Evolutionary conservation across 108 stramenopile species (phyloP).

Genomic region (Nitzschia sp.): DNA sequence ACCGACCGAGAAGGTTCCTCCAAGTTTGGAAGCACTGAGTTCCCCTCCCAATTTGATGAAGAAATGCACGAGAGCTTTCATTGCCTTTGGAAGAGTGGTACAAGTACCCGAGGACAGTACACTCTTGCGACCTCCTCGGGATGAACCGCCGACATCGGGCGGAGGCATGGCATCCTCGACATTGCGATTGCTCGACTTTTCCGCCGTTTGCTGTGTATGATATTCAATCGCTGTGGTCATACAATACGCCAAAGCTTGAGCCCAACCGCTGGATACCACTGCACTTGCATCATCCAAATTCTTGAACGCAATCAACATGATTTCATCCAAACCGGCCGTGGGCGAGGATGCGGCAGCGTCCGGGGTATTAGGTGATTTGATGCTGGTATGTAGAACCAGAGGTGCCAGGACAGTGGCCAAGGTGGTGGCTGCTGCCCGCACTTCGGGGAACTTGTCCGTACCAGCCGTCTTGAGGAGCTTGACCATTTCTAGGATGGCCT

Average conservation of each 20-base stretch:
- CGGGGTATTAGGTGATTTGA: slow-evolving; percentile 37
- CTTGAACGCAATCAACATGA: slow-evolving; percentile 57
- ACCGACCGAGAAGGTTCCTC: slow-evolving; percentile 65
- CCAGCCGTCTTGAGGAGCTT: slow-evolving; percentile 66
- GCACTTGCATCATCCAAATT: slow-evolving; percentile 83
- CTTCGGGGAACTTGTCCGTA: slow-evolving; percentile 75
- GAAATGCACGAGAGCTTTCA: slow-evolving; percentile 56
- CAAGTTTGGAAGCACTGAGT: slow-evolving; percentile 53
- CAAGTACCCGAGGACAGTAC: slow-evolving; percentile 23
- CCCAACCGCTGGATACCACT: slow-evolving; percentile 62
- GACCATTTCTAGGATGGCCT: slow-evolving; percentile 58
- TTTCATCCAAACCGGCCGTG: slow-evolving; percentile 58
- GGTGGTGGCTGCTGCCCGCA: slow-evolving; percentile 56
- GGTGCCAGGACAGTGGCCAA: slow-evolving; percentile 66
- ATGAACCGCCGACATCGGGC: slow-evolving; percentile 3
- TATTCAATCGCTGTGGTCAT: slow-evolving; percentile 68
- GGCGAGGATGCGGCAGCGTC: slow-evolving; percentile 32
- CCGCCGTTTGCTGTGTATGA: slow-evolving; percentile 34
- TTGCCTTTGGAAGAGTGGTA: slow-evolving; percentile 46
- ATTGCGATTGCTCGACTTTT: slow-evolving; percentile 15
- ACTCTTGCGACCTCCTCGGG: slow-evolving; percentile 14
- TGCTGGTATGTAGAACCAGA: slow-evolving; percentile 48
- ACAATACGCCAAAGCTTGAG: slow-evolving; percentile 69
- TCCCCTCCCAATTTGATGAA: slow-evolving; percentile 85
- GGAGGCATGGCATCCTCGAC: slow-evolving; percentile 14